Base-by-base conservation (phyloP, 2,329 filamentous ascomycete genomes). In the Penicillium sp. region DNA sequence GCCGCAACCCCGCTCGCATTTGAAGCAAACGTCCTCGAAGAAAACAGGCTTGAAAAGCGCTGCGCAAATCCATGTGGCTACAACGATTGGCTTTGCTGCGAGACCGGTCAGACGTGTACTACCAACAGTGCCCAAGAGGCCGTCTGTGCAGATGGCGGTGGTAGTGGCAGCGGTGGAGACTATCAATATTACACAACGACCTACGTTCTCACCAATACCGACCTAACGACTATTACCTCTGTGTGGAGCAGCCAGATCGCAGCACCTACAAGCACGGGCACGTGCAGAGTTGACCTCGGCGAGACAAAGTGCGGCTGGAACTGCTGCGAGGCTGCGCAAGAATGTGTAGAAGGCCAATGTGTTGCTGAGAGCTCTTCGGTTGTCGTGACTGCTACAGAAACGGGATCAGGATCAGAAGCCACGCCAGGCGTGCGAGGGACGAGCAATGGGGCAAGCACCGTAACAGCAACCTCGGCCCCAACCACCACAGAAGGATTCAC, bases 101-200 rank as follows among this genome's bases (percentile, higher is more conserved):
- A 60, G 24, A 57, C 69, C 3, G 66, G 60, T 37, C 64, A 75
- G 55, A 65, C 64, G 44, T 81, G 77, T 66, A 71, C 67, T 57
- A 79, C 77, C 49, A 74, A 78, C 60, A 57, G 65, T 51, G 66
- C 65, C 52, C 65, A 71, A 51, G 67, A 78, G 62, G 77, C 77
- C 34, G 68, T 72, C 54, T 80, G 77, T 59, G 60, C 62, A 29
- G 57, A 58, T 24, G 56, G 57, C 45, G 43, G 59, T 48, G 48
- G 48, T 22, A 49, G 53, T 40, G 66, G 58, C 46, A 39, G 40
- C 15, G 60, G 61, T 13, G 82, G 78, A 77, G 62, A 17, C 19
- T 51, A 37, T n/a, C 24, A 76, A 53, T 76, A 75, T 64, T 79
- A 71, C 59, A 83, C 80, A 17, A 77, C 77, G 2, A 80, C 77